Evolutionary conservation across 805 yeast genomes (phyloP).

Genomic region (Barnettozyma botsteinii): DNA sequence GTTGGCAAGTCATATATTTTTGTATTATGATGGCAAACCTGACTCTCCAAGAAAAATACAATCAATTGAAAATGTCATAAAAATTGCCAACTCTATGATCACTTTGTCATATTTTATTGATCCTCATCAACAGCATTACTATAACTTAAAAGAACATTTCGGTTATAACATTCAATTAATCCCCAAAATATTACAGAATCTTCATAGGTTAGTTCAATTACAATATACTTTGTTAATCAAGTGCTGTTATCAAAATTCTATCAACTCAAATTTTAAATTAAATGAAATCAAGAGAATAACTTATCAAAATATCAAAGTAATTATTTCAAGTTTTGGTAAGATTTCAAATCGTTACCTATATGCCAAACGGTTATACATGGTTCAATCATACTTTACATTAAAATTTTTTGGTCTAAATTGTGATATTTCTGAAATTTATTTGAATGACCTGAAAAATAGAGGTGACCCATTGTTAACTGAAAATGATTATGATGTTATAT

Average conservation of each 20-base stretch:
- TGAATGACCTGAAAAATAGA: neutral
- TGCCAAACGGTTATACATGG: conserved; percentile 9
- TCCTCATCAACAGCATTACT: conserved; percentile 10
- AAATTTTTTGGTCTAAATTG: conserved; percentile 2
- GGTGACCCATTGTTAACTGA: neutral
- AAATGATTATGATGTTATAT: conserved; percentile 1
- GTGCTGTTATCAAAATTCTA: conserved; percentile 1
- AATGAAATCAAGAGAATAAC: conserved; percentile 5
- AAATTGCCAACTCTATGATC: conserved; percentile 6
- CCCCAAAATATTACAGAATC: conserved; percentile 10
- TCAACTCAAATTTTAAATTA: conserved; percentile 1
- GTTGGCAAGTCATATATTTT: conserved; percentile 3
- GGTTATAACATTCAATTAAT: conserved; percentile 9
- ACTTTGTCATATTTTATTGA: conserved; percentile 10
- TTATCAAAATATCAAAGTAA: conserved; percentile 8
- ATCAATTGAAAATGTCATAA: conserved; percentile 4
- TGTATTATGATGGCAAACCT: conserved; percentile 5
- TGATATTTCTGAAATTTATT: neutral
- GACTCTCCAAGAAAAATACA: neutral
- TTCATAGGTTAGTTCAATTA: conserved; percentile 6
- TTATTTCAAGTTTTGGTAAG: conserved; percentile 6
- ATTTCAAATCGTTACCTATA: conserved; percentile 8
- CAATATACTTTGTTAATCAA: conserved; percentile 8
- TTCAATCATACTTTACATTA: conserved; percentile 6
- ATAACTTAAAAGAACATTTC: conserved; percentile 8